Conservation (phyloP, 2,329 filamentous ascomycete genomes). For the Ascochyta koolunga region DNA sequence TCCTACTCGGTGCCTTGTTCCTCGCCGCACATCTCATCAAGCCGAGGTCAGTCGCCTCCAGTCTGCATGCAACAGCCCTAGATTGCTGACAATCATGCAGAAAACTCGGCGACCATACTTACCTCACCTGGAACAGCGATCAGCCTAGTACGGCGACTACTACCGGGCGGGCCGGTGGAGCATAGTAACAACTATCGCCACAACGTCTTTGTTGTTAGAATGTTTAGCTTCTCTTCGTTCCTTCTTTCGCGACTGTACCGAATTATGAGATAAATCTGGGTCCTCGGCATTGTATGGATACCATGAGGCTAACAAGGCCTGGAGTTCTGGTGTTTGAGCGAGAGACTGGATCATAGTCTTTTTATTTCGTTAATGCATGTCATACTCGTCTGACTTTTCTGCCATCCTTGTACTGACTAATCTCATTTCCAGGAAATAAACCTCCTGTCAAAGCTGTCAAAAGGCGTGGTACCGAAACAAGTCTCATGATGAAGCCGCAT, state of each 20-base stretch:
- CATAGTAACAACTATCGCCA: constrained; percentile 30
- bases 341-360: constrained; percentile 33
- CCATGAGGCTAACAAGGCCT: constrained; percentile 27
- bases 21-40: constrained; percentile 89
- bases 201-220: constrained; percentile 20
- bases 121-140: constrained; percentile 92
- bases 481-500: constrained; percentile 31
- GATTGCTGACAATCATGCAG: constrained; percentile 54
- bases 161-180: constrained; percentile 51
- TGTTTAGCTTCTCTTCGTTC: constrained; percentile 23
- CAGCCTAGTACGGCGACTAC: constrained; percentile 62
- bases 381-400: constrained; percentile 22
- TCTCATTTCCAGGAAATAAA: constrained; percentile 5
- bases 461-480: constrained; percentile 29
- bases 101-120: constrained; percentile 97
- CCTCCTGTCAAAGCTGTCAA: constrained; percentile 18
- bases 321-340: constrained; percentile 39
- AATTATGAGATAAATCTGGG: constrained; percentile 25
- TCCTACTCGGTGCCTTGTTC: constrained; percentile 86
- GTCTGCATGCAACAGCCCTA: background rate
- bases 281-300: constrained; percentile 36
- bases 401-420: constrained; percentile 2
- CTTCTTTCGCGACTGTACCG: constrained; percentile 11
- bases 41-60: constrained; percentile 69
- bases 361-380: constrained; percentile 22